Evolutionary conservation across 805 yeast genomes (phyloP).

Genomic region (Naumovozyma castellii): DNA sequence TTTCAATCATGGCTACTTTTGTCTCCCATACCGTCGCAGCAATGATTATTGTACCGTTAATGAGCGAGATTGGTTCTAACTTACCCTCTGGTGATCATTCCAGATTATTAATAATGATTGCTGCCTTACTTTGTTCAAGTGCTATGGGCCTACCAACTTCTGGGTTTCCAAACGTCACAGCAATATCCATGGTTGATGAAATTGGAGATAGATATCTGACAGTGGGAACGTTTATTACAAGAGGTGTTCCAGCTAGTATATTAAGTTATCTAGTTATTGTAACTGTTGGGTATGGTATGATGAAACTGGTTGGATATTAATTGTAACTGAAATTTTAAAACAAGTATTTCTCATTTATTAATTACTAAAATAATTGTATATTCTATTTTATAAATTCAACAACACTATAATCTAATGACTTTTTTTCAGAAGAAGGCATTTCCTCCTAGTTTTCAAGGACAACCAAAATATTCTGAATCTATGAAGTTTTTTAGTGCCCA

Average conservation of each 20-base stretch:
- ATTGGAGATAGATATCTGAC: conserved; percentile 84
- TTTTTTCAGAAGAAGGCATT: not conserved
- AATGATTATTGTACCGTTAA: conserved; percentile 80
- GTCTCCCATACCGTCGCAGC: conserved; percentile 98
- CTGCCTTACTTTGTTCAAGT: conserved; percentile 68
- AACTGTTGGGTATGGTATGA: conserved; percentile 68
- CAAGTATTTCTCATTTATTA: not conserved
- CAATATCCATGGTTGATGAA: conserved; percentile 88
- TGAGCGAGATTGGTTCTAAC: conserved; percentile 77
- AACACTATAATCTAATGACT: too few species aligned
- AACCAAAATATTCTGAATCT: conserved; percentile 71
- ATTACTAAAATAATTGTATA: too few species aligned
- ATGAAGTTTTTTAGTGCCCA: conserved; percentile 61
- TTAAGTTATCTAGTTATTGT: conserved; percentile 64
- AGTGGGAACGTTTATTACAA: conserved; percentile 74
- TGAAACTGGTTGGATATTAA: conserved; percentile 48
- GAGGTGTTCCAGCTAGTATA: conserved; percentile 85
- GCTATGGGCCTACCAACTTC: conserved; percentile 98
- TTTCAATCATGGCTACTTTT: conserved; percentile 81
- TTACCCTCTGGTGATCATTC: conserved; percentile 74
- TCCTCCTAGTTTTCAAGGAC: conserved; percentile 11
- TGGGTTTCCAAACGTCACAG: conserved; percentile 96
- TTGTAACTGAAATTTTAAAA: too few species aligned
- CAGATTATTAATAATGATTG: conserved; percentile 57
- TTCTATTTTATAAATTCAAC: too few species aligned